phyloP scores from a whole-genome alignment of 2,329 filamentous ascomycete genomes.

The Fusarium anthophilum region DNA sequence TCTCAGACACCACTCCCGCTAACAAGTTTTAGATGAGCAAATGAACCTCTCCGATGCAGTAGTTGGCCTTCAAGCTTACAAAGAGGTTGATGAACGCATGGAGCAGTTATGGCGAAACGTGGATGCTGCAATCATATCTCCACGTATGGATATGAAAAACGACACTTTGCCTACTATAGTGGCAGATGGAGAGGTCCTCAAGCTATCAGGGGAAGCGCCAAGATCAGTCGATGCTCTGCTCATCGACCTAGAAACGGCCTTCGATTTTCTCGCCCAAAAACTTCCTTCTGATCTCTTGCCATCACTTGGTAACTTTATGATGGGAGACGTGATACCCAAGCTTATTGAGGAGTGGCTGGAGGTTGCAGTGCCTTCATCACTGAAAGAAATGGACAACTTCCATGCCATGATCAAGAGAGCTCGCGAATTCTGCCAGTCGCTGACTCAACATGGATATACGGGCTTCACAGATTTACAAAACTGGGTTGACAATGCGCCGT shows the following conservation, averaged over 20 bases:
- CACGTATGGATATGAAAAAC: constrained; percentile 61
- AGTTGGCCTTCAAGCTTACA: constrained; percentile 66
- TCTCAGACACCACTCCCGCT: neutral
- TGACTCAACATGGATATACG: constrained; percentile 72
- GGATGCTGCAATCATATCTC: constrained; percentile 67
- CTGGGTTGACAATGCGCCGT: constrained; percentile 83
- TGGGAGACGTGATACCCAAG: constrained; percentile 73
- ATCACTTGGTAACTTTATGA: constrained; percentile 73
- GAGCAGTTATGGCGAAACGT: constrained; percentile 70
- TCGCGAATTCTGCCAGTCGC: constrained; percentile 67
- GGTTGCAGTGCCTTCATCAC: constrained; percentile 76
- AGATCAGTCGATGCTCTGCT: constrained; percentile 61
- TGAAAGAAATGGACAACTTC: constrained; percentile 77
- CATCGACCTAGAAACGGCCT: constrained; percentile 60
- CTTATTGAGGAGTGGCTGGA: constrained; percentile 81
- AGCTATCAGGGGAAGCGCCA: constrained; percentile 54
- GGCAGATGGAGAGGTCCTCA: constrained; percentile 54
- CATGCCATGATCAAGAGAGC: constrained; percentile 74
- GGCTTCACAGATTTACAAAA: constrained; percentile 71
- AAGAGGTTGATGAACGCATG: constrained; percentile 69
- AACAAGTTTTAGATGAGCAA: constrained; percentile 54
- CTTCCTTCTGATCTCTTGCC: constrained; percentile 65
- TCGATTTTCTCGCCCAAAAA: constrained; percentile 61
- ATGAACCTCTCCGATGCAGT: constrained; percentile 65
- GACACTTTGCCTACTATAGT: constrained; percentile 52